Percentiles rank a stretch among this genome's conserved stretches.
phyloP scores from a whole-genome alignment of 2,329 filamentous ascomycete species.

The Aureobasidium musti region DNA sequence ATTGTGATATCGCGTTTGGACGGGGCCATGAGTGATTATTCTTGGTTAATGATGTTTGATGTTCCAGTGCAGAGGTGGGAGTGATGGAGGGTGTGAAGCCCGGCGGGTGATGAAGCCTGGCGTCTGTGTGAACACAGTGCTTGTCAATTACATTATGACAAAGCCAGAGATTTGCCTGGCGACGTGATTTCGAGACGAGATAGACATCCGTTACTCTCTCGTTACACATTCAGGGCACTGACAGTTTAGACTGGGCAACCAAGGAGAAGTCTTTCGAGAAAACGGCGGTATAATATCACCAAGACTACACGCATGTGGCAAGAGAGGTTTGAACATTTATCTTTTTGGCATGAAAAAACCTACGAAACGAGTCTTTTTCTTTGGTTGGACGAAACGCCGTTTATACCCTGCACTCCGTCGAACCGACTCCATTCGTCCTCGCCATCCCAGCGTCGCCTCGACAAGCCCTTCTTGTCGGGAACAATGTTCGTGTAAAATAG shows the following conservation, averaged over 20 bases:
- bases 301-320: not conserved
- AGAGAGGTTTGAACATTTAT: slow-evolving; percentile 25
- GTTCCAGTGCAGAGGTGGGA: not conserved
- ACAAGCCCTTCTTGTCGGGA: slow-evolving; percentile 17
- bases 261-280: too few species aligned
- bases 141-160: not conserved
- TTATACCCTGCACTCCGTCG: slow-evolving; percentile 27
- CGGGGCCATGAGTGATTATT: not conserved
- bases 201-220: too few species aligned
- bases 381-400: slow-evolving; percentile 29
- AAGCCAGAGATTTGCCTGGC: not conserved
- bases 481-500: slow-evolving; percentile 8
- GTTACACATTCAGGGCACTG: too few species aligned
- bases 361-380: slow-evolving; percentile 27
- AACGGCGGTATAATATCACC: not conserved
- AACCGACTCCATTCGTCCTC: slow-evolving; percentile 21
- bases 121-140: not conserved
- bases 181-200: not conserved
- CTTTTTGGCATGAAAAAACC: slow-evolving; percentile 29
- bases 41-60: not conserved
- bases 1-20: not conserved
- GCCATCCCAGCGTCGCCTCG: slow-evolving; percentile 17
- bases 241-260: not conserved
- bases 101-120: not conserved
- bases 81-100: not conserved